Evolutionary conservation across 1,284 basidiomycete species (phyloP).

Genomic region (Tylopilus orsonianus): DNA sequence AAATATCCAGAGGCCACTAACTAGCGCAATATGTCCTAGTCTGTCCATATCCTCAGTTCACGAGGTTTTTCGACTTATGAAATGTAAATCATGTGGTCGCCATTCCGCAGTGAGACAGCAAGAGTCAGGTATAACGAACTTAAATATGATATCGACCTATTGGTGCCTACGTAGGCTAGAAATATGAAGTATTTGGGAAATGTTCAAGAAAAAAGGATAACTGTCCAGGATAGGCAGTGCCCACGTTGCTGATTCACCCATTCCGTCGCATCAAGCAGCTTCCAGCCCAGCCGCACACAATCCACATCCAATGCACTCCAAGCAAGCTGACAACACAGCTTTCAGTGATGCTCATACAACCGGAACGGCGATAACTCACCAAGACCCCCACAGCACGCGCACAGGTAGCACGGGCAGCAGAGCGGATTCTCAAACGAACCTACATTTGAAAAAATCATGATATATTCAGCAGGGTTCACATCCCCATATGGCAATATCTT

Average conservation of each 20-base stretch:
- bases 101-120: background rate
- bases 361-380: constrained; percentile 39
- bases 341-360: constrained; percentile 6
- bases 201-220: constrained; percentile 1
- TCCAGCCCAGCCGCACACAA: constrained; percentile 50
- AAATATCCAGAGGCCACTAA: no score
- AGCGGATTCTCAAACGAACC: constrained; percentile 58
- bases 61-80: no score
- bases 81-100: constrained; percentile 4
- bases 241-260: background rate
- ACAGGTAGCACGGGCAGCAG: constrained; percentile 64
- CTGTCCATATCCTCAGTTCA: no score
- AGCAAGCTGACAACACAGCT: constrained; percentile 39
- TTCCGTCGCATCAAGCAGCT: constrained; percentile 20
- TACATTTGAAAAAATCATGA: constrained; percentile 21
- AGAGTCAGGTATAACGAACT: background rate
- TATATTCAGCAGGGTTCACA: constrained; percentile 1
- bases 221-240: background rate
- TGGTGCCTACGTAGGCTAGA: background rate
- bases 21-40: no score
- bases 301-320: constrained; percentile 57
- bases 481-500: constrained; percentile 9
- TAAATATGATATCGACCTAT: background rate
- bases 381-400: constrained; percentile 63
- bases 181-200: background rate